Base-by-base conservation (phyloP, 2,329 filamentous ascomycete genomes). In the Calonectria honghensis region DNA sequence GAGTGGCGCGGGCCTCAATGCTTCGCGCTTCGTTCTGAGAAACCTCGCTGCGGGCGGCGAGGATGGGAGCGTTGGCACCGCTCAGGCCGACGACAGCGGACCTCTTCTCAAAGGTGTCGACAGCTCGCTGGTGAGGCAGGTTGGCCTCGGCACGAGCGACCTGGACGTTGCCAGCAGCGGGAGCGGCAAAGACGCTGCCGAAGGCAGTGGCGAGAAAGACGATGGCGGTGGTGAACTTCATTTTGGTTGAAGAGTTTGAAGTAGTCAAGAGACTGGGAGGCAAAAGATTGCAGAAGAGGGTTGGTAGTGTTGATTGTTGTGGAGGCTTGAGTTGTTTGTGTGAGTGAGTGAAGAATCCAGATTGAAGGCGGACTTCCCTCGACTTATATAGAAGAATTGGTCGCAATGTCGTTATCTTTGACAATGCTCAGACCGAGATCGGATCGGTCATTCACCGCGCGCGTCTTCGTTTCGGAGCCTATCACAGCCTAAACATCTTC, bases 261-360 rank as follows among this genome's bases (percentile, higher is more conserved):
- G 37, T 41, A 41, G 57, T 63, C 57, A 7, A 41, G 16, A 63
- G 35, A 63, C 57, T 63, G 32, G 20, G n/a, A 39, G 13, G 27
- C 24, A 63, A 24, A 41, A 41, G 57, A 61, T 41, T 61, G 35
- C 3, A 41, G 57, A 61, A 41, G 52, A 32, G 29, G 10, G 6
- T 16, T 41, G 35, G 14, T 6, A 61, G 24, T 39, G n/a, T 24
- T 63, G 57, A 6, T 63, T 63, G 35, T 29, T 63, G 35, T 63
- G 24, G 57, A 63, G 27, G 24, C 57, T 63, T 63, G 57, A 63
- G 57, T 63, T 59, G 54, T n/a, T 59, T 39, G 57, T 41, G 35
- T 63, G 57, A 63, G 57, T 63, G 57, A 63, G 57, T 63, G 57
- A 63, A 63, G 57, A 63, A 63, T 63, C 32, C n/a, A 63, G 39